These are phyloP conservation scores for Nitzschia palea DNA, from an alignment of 108 stramenopile species.

Conservation along the genomic window DNA sequence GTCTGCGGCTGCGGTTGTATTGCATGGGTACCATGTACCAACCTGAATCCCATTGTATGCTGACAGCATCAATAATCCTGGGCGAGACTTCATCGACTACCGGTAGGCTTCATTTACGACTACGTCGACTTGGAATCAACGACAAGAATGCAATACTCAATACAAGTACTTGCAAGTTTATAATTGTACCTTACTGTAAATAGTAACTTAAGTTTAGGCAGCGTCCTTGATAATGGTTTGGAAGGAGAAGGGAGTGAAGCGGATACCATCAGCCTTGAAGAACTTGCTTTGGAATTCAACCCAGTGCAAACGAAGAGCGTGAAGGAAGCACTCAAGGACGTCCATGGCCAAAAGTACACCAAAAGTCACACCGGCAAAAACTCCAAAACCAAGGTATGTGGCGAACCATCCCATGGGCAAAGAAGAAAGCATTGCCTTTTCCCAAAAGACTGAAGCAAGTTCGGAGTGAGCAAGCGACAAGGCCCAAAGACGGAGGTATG, in stretches of 20 bases:
- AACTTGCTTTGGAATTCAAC: slow-evolving; percentile 99
- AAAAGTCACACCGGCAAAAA: slow-evolving; percentile 95
- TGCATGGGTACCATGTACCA: too few relatives aligned
- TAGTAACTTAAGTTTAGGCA: too few relatives aligned
- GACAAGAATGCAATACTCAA: too few relatives aligned
- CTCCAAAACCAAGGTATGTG: slow-evolving; percentile 92
- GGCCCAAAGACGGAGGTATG: slow-evolving; percentile 99
- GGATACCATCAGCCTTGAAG: slow-evolving; percentile 93
- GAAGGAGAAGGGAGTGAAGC: slow-evolving; percentile 90
- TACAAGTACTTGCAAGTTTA: too few relatives aligned
- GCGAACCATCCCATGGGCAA: slow-evolving; percentile 90
- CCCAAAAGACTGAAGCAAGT: slow-evolving; percentile 98
- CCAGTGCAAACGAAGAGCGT: slow-evolving; percentile 99
- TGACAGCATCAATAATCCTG: too few relatives aligned
- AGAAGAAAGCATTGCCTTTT: slow-evolving; percentile 94
- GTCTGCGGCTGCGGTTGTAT: too few relatives aligned
- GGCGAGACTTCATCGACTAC: too few relatives aligned
- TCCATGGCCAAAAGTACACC: slow-evolving; percentile 98
- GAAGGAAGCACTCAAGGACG: slow-evolving; percentile 99
- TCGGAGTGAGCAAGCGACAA: slow-evolving; percentile 98
- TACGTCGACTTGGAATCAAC: too few relatives aligned
- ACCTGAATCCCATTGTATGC: too few relatives aligned
- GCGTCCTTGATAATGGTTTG: slow-evolving; percentile 80
- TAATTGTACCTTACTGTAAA: too few relatives aligned
- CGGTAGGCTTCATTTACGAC: too few relatives aligned